These are phyloP conservation scores for Apiotrichum mycotoxinovorans DNA, from an alignment of 1,284 basidiomycete species.

Conservation along the genomic window DNA sequence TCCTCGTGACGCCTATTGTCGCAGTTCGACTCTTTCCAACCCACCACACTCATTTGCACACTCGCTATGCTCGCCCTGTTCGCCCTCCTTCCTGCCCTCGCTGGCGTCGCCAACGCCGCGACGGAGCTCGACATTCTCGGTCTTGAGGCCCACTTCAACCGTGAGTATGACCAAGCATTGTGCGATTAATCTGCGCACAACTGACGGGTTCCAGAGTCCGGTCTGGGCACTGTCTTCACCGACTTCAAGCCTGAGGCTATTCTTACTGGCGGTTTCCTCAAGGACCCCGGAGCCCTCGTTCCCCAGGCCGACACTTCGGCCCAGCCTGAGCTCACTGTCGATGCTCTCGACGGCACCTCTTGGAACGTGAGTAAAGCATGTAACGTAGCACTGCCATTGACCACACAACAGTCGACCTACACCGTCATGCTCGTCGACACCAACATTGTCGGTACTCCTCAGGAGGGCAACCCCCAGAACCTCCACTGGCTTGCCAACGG, in stretches of 20 bases:
- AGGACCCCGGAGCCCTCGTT: not conserved
- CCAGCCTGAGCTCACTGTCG: constrained; percentile 1
- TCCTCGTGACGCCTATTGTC: no score
- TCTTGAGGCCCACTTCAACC: constrained; percentile 5
- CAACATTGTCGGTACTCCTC: constrained; percentile 58
- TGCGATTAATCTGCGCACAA: not conserved
- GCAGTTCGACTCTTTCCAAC: not conserved
- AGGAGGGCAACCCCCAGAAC: constrained; percentile 53
- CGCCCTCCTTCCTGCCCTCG: constrained; percentile 6
- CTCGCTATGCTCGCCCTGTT: constrained; percentile 1
- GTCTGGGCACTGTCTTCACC: not conserved
- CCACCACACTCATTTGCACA: not conserved
- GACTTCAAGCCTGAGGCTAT: not conserved
- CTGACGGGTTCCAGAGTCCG: not conserved
- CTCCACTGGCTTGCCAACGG: constrained; percentile 76
- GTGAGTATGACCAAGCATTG: not conserved
- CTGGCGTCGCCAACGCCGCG: not conserved
- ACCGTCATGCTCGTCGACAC: constrained; percentile 69
- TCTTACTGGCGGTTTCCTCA: constrained; percentile 2
- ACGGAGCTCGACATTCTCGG: constrained; percentile 1
- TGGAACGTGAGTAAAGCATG: not conserved
- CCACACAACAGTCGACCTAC: constrained; percentile 37
- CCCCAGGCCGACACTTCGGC: constrained; percentile 1
- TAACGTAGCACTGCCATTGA: not conserved
- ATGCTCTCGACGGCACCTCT: not conserved